Conservation (phyloP, 139 green algal genomes). For the Diplosphaera chodatii region DNA sequence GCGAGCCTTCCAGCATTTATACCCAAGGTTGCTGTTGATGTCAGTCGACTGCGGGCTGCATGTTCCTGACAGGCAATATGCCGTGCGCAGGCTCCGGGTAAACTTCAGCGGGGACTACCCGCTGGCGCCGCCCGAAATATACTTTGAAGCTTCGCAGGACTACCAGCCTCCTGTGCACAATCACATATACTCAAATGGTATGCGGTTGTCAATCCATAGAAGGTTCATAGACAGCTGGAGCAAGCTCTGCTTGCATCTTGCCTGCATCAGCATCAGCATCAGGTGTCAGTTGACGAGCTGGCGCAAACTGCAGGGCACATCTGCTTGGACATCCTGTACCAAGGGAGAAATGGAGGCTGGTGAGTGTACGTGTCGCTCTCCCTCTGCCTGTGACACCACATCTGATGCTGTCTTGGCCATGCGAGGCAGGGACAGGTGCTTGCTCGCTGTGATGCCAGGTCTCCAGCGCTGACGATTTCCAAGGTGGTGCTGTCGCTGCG, state of each 20-base stretch:
- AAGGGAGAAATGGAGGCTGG: constrained; percentile 18
- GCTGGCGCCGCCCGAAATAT: not conserved
- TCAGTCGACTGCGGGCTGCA: not conserved
- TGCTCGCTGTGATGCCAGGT: too few species aligned
- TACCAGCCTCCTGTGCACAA: constrained; percentile 18
- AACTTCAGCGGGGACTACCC: not conserved
- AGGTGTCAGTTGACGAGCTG: too few species aligned
- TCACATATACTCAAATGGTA: constrained; percentile 38
- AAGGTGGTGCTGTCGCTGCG: constrained; percentile 20
- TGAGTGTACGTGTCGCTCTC: too few species aligned
- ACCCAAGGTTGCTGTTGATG: too few species aligned
- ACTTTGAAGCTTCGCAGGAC: not conserved
- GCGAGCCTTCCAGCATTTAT: too few species aligned
- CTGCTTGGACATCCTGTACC: constrained; percentile 36
- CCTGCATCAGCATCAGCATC: too few species aligned
- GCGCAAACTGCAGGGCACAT: constrained; percentile 30
- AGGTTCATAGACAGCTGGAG: too few species aligned
- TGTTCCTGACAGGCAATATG: not conserved
- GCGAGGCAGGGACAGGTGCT: too few species aligned
- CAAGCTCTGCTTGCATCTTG: too few species aligned
- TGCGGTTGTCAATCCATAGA: too few species aligned
- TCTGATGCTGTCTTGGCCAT: too few species aligned
- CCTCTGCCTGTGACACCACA: too few species aligned
- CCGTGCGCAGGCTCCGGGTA: not conserved
- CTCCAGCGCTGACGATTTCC: constrained; percentile 23